Conservation (phyloP, 495 filamentous ascomycete genomes). For the Neurospora sublineolata region DNA sequence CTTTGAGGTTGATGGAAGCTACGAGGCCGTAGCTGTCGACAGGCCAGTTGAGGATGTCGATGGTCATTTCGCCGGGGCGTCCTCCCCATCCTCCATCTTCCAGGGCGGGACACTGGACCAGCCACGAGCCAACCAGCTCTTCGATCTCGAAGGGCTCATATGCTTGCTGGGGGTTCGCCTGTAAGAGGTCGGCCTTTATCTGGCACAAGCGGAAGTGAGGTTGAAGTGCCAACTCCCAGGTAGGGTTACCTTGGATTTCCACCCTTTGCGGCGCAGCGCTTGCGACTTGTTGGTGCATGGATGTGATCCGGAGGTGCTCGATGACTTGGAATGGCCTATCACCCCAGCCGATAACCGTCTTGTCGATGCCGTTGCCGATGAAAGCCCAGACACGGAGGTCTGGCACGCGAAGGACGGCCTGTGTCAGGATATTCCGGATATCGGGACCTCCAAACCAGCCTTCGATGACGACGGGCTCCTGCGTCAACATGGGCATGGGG, state of each 20-base stretch:
- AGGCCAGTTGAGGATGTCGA: background rate
- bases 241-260: background rate
- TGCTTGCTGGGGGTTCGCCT: background rate
- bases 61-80: background rate
- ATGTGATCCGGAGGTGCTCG: background rate
- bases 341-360: background rate
- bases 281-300: background rate
- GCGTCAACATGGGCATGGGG: background rate
- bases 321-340: background rate
- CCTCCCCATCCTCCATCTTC: background rate
- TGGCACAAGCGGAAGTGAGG: background rate
- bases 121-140: background rate
- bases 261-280: background rate
- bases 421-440: background rate
- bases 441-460: background rate
- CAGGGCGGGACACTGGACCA: background rate
- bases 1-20: background rate
- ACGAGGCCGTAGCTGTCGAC: background rate
- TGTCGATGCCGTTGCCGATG: background rate
- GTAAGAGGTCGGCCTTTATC: background rate
- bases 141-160: background rate
- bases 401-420: background rate
- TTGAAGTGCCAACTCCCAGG: background rate
- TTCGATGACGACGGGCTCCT: background rate
- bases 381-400: background rate